Evolutionary conservation across 768 basidiomycete species (phyloP).

Genomic region (Hypholoma fasciculare): DNA sequence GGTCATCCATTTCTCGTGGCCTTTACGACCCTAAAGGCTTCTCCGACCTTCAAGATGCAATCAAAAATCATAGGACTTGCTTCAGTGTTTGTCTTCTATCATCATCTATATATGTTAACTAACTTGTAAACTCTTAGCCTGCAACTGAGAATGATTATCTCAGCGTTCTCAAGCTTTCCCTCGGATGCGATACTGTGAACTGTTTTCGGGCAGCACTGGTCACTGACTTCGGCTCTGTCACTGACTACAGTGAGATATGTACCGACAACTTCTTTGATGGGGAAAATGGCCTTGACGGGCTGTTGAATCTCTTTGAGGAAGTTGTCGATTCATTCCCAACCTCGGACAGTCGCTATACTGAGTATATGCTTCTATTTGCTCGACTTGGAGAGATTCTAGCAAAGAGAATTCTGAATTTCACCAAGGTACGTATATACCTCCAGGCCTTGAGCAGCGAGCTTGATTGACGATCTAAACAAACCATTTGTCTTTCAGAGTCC

Average conservation of each 20-base stretch:
- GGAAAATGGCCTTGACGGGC: not conserved
- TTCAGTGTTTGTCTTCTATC: not conserved
- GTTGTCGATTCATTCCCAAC: not conserved
- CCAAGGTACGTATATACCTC: not conserved
- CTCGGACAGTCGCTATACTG: not conserved
- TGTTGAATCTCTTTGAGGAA: not conserved
- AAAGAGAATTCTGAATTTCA: not conserved
- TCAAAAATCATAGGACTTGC: not conserved
- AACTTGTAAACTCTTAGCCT: not conserved
- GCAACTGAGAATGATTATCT: not conserved
- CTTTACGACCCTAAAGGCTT: conserved; percentile 1
- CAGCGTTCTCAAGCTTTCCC: not conserved
- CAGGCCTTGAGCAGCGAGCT: too few species aligned
- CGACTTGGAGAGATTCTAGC: not conserved
- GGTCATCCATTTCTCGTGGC: not conserved
- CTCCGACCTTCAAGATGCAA: not conserved
- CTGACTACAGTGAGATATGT: not conserved
- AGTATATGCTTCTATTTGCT: not conserved
- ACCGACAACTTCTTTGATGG: not conserved
- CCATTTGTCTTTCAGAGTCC: not conserved
- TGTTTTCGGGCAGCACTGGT: not conserved
- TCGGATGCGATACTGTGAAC: not conserved
- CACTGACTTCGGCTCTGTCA: not conserved
- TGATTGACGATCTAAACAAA: too few species aligned
- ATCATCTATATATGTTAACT: not conserved